These are phyloP conservation scores for Apiospora saccharicola DNA, from an alignment of 2,329 filamentous ascomycete genomes.

Conservation along the genomic window DNA sequence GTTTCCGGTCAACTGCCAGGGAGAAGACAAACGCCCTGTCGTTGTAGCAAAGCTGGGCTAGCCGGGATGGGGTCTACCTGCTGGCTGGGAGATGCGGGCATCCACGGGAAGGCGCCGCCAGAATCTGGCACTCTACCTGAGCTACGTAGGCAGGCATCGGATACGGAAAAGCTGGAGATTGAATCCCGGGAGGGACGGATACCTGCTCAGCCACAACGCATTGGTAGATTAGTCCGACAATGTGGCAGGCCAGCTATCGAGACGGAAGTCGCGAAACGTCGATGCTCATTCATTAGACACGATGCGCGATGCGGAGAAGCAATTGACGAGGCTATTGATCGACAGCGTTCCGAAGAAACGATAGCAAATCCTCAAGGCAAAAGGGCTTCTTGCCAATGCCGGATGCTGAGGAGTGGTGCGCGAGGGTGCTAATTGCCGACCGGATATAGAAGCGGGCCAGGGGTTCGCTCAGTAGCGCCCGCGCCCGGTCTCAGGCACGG, in stretches of 20 bases:
- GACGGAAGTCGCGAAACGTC: background rate
- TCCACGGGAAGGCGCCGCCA: conserved; percentile 1
- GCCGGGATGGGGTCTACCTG: background rate
- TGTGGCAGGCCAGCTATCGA: background rate
- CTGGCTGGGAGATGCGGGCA: background rate
- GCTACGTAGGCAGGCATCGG: background rate
- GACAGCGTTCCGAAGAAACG: background rate
- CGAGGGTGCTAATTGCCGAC: background rate
- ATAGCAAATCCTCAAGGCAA: background rate
- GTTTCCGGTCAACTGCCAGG: background rate
- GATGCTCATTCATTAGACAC: background rate
- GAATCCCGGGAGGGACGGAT: background rate
- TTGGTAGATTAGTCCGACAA: background rate
- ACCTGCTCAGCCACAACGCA: background rate
- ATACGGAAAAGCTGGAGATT: background rate
- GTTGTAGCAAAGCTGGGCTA: background rate
- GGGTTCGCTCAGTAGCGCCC: background rate
- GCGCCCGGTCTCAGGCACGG: background rate
- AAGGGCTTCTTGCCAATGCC: background rate
- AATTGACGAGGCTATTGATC: conserved; percentile 9
- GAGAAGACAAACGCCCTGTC: background rate
- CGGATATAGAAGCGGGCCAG: background rate
- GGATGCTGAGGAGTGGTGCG: background rate
- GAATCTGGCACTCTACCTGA: background rate
- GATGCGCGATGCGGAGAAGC: background rate